Evolutionary conservation across 805 yeast genomes (phyloP).

Genomic region (Myxozyma vanderwaltii): DNA sequence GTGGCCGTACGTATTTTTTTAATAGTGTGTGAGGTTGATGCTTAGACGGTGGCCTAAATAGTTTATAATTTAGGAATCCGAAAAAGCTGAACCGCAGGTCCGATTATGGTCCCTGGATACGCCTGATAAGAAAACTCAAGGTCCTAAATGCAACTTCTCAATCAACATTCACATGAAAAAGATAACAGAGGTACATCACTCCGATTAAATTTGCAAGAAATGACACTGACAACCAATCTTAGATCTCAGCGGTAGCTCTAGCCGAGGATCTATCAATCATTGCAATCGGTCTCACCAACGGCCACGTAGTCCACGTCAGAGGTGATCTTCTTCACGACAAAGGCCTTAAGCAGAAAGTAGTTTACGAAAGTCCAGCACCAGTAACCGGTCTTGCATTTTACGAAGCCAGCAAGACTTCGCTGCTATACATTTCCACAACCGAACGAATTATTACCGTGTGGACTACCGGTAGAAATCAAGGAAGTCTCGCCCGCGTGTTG

Average conservation of each 20-base stretch:
- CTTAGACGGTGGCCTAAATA: background rate
- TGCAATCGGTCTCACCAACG: conserved; percentile 82
- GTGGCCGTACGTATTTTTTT: conserved; percentile 47
- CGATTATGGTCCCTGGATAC: conserved; percentile 74
- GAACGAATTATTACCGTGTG: conserved; percentile 68
- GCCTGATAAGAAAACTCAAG: conserved; percentile 34
- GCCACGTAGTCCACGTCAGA: conserved; percentile 74
- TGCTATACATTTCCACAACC: conserved; percentile 74
- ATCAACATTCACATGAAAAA: conserved; percentile 73
- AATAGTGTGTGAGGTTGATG: background rate
- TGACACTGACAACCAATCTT: background rate
- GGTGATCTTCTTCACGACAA: conserved; percentile 88
- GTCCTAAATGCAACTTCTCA: conserved; percentile 58
- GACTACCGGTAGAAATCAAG: conserved; percentile 77
- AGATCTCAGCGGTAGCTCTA: conserved; percentile 57
- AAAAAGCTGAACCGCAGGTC: conserved; percentile 71
- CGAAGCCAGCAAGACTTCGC: conserved; percentile 48
- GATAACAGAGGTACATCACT: conserved; percentile 60
- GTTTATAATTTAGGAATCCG: conserved; percentile 39
- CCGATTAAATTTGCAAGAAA: background rate
- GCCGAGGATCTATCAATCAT: conserved; percentile 61
- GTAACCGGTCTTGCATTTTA: conserved; percentile 73
- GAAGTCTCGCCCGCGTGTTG: conserved; percentile 56
- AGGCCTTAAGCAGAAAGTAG: conserved; percentile 82
- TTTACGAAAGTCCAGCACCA: conserved; percentile 76